These are phyloP conservation scores for Cyanophora paradoxa DNA, from an alignment of 78 protist species.

Conservation along the genomic window DNA sequence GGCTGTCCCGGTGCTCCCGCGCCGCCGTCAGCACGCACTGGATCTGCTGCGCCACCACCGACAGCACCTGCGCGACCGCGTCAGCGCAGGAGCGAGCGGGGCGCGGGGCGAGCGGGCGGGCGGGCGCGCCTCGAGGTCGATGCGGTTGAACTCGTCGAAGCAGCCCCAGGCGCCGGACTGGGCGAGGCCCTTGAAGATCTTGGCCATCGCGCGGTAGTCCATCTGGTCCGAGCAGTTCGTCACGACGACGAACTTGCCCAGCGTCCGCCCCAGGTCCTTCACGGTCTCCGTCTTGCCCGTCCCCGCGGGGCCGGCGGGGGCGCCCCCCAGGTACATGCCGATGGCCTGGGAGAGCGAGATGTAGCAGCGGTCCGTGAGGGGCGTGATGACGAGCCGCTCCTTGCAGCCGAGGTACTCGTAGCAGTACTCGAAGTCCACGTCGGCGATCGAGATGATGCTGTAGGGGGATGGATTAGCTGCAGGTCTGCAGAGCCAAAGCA, in stretches of 20 bases:
- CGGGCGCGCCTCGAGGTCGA: conserved; percentile 67
- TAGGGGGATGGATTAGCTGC: too few relatives aligned
- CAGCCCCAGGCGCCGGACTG: conserved; percentile 80
- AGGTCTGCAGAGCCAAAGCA: conserved; percentile 60
- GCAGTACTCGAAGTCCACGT: conserved; percentile 56
- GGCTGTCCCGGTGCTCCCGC: conserved; percentile 14
- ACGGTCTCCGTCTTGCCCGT: conserved; percentile 74
- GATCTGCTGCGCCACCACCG: conserved; percentile 88
- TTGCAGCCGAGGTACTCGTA: conserved; percentile 77
- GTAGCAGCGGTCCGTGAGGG: conserved; percentile 86
- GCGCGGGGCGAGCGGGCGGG: too few relatives aligned
- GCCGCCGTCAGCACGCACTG: conserved; percentile 52
- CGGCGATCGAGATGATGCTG: conserved; percentile 59
- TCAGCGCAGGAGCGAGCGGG: too few relatives aligned
- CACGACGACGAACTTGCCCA: conserved; percentile 34
- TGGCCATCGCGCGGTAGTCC: conserved; percentile 59
- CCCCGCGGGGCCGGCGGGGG: conserved; percentile 89
- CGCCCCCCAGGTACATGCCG: conserved; percentile 67
- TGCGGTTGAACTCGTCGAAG: conserved; percentile 91
- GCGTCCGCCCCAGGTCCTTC: conserved; percentile 56
- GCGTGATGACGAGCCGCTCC: conserved; percentile 77
- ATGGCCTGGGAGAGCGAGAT: conserved; percentile 66
- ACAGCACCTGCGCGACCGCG: conserved; percentile 59
- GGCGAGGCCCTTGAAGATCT: conserved; percentile 79
- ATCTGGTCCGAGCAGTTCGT: conserved; percentile 81